Evolutionary conservation across 164 flowering plant genomes (phyloP), one percentile per base, ranked within the genome.

Genomic region (Kalanchoe fedtschenkoi): DNA sequence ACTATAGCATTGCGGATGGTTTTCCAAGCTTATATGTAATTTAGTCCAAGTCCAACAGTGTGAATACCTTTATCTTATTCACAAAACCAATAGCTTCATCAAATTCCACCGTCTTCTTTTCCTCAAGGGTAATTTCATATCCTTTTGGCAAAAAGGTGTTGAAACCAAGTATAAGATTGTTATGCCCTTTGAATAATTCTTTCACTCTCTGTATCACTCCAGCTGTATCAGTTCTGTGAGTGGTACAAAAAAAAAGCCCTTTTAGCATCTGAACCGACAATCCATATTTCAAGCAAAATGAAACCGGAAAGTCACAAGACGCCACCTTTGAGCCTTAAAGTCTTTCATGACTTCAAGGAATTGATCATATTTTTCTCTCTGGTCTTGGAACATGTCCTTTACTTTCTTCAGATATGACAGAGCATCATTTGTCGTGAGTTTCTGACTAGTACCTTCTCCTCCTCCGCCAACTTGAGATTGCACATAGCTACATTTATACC

Each of bases 311-410:
- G 39, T 26, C 3, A 26, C 30, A 51, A 21, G 9, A 53, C 34
- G 19, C 4, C 61, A 83, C 96, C 93, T 82, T 65, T 83, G 89
- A 51, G 89, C 91, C 80, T 89, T 87, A 71, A 89, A 89, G 70
- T 89, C 91, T 67, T 89, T 89, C 96, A 89, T 87, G 68, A 87
- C 95, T 70, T 89, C 96, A 61, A 89, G 89, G 66, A 89, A 89
- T 71, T 67, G 81, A 55, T 89, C 96, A 74, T 87, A 89, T 65
- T 81, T 85, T 42, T 83, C 91, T 67, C 70, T 76, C 61, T 83
- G 86, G 58, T 85, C 87, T 42, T 85, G 89, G 72, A 89, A 89
- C 76, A 87, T 85, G 56, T 89, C 96, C 82, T 85, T 89, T 7
- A 89, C 96, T 63, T 82, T 81, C 69, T 87, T 87, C 26, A 87